phyloP scores from a whole-genome alignment of 345 rosid genomes.

The Euphorbia peplus region DNA sequence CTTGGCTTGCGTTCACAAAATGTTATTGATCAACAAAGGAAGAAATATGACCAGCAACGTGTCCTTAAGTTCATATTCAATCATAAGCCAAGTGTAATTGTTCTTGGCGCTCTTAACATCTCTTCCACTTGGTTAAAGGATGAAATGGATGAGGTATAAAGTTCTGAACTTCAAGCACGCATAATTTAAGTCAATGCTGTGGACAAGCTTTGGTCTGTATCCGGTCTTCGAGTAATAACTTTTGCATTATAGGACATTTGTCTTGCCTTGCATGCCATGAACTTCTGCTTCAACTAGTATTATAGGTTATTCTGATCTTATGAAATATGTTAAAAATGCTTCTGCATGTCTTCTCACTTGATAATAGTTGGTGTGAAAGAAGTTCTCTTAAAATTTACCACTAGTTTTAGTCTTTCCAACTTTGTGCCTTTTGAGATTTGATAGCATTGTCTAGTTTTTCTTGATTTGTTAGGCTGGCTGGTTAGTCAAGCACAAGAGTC shows the following conservation, averaged over 20 bases:
- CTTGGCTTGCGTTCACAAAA: slow-evolving; percentile 11
- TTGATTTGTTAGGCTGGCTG: too few relatives aligned
- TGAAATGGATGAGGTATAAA: slow-evolving; percentile 7
- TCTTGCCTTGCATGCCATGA: not conserved
- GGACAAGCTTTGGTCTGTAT: not conserved
- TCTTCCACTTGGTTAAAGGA: slow-evolving; percentile 5
- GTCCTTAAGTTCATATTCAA: slow-evolving; percentile 7
- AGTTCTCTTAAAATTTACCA: not conserved
- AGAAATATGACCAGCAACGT: slow-evolving; percentile 12
- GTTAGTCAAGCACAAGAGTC: too few relatives aligned
- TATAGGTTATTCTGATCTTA: not conserved
- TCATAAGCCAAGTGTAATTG: slow-evolving; percentile 8
- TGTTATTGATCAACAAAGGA: slow-evolving; percentile 14
- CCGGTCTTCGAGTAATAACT: not conserved
- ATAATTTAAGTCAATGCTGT: not conserved
- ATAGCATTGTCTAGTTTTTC: not conserved
- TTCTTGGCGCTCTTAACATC: slow-evolving; percentile 6
- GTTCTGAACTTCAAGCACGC: not conserved
- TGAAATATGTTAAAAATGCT: not conserved
- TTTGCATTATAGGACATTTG: not conserved
- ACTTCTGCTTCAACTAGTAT: not conserved
- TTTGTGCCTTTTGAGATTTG: not conserved
- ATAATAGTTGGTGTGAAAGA: too few relatives aligned
- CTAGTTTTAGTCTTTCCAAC: not conserved
- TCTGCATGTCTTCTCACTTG: too few relatives aligned